phyloP scores from a whole-genome alignment of 805 yeast species.

The Torulaspora maleeae region DNA sequence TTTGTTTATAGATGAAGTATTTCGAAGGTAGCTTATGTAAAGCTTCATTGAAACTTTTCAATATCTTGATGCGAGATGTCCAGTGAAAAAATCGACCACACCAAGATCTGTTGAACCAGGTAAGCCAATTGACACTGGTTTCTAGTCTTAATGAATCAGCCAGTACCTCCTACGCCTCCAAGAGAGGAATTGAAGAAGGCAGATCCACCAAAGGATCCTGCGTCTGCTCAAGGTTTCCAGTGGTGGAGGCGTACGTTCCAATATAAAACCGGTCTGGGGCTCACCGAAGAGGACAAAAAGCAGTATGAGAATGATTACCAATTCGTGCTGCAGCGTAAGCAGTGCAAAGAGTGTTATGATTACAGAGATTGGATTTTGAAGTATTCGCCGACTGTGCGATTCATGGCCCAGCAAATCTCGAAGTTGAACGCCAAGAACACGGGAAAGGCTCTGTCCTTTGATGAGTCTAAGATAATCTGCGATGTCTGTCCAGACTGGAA shows the following conservation, averaged over 20 bases:
- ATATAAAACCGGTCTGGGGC: constrained; percentile 67
- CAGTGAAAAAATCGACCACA: neutral
- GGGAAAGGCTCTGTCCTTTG: constrained; percentile 19
- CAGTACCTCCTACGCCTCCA: constrained; percentile 14
- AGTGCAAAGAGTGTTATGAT: constrained; percentile 69
- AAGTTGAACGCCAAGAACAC: constrained; percentile 41
- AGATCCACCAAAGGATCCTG: constrained; percentile 17
- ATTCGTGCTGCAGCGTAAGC: constrained; percentile 42
- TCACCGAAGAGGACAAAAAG: constrained; percentile 46
- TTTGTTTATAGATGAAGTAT: neutral
- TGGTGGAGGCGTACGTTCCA: constrained; percentile 78
- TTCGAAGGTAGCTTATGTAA: too few relatives aligned
- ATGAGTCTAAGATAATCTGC: constrained; percentile 50
- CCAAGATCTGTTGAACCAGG: neutral
- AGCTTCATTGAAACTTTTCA: constrained; percentile 1
- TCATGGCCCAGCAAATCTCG: constrained; percentile 78
- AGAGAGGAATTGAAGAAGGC: constrained; percentile 18
- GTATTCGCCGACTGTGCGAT: constrained; percentile 79
- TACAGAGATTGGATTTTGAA: constrained; percentile 74
- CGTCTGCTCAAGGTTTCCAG: constrained; percentile 48
- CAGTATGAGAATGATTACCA: constrained; percentile 54
- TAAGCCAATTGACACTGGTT: neutral
- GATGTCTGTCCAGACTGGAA: constrained; percentile 76
- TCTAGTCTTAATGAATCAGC: constrained; percentile 4
- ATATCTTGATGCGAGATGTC: neutral